These are phyloP conservation scores for Neonectria hederae DNA, from an alignment of 2,329 filamentous ascomycete species.

Conservation along the genomic window DNA sequence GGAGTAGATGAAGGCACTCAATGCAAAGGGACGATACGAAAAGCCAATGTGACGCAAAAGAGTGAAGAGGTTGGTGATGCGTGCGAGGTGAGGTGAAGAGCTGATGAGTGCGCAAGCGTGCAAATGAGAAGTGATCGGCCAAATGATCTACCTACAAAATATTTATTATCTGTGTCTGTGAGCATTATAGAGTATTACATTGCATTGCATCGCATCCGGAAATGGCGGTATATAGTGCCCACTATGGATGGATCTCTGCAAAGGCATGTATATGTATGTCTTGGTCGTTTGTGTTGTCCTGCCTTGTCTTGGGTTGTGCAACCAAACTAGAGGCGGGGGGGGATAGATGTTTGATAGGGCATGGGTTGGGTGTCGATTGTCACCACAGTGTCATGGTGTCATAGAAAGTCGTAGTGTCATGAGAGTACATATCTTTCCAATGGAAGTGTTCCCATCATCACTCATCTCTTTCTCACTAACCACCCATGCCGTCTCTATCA, in stretches of 20 bases:
- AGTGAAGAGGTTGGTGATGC: slow-evolving; percentile 4
- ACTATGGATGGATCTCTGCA: slow-evolving; percentile 15
- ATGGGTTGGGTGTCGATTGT: not conserved
- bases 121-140: too few species aligned
- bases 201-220: slow-evolving; percentile 1
- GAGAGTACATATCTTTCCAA: slow-evolving; percentile 2
- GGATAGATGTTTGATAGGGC: not conserved
- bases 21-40: slow-evolving; percentile 42
- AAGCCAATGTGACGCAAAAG: slow-evolving; percentile 8
- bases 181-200: not conserved
- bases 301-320: not conserved
- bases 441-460: not conserved
- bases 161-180: not conserved
- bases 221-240: slow-evolving; percentile 6
- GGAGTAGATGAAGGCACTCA: slow-evolving; percentile 45
- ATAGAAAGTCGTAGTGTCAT: slow-evolving; percentile 17
- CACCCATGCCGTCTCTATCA: not conserved
- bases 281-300: not conserved
- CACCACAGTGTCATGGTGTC: slow-evolving; percentile 13
- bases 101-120: not conserved
- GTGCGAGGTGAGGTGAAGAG: not conserved
- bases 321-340: not conserved
- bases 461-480: not conserved
- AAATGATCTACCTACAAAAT: not conserved
- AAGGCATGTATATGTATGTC: slow-evolving; percentile 6